Evolutionary conservation across 495 filamentous ascomycete species (phyloP).

Genomic region (Xanthoparmelia taractica): DNA sequence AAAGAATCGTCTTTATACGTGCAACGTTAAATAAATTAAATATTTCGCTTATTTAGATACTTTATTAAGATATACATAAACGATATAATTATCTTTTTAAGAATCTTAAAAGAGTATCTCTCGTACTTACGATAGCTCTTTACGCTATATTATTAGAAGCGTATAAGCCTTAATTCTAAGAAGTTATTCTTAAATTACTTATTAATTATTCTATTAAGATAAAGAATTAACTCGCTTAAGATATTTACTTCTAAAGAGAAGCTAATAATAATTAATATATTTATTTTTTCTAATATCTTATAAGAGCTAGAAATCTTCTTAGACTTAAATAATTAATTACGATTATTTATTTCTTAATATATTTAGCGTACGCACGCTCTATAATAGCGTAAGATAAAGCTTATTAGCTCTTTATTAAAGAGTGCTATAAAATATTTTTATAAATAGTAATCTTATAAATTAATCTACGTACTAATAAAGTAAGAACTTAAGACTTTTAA

Average conservation of each 20-base stretch:
- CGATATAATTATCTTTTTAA: neutral
- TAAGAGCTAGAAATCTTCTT: neutral
- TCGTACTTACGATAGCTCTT: neutral
- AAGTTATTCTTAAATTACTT: neutral
- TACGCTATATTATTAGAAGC: neutral
- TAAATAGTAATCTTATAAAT: conserved; percentile 1
- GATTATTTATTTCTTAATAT: neutral
- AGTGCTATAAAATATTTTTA: neutral
- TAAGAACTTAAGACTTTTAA: neutral
- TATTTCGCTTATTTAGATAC: neutral
- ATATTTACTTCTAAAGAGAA: neutral
- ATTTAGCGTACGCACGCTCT: neutral
- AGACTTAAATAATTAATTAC: neutral
- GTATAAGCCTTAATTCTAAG: neutral
- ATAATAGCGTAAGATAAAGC: neutral
- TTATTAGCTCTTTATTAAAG: neutral
- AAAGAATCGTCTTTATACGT: neutral
- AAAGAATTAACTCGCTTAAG: neutral
- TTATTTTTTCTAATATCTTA: neutral
- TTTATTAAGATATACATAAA: neutral
- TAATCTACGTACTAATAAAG: neutral
- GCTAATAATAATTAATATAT: neutral
- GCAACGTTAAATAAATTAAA: neutral
- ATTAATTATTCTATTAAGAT: neutral
- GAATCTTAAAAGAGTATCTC: neutral